Conservation (phyloP, 2,329 filamentous ascomycete species). For the Coniochaeta ligniaria region DNA sequence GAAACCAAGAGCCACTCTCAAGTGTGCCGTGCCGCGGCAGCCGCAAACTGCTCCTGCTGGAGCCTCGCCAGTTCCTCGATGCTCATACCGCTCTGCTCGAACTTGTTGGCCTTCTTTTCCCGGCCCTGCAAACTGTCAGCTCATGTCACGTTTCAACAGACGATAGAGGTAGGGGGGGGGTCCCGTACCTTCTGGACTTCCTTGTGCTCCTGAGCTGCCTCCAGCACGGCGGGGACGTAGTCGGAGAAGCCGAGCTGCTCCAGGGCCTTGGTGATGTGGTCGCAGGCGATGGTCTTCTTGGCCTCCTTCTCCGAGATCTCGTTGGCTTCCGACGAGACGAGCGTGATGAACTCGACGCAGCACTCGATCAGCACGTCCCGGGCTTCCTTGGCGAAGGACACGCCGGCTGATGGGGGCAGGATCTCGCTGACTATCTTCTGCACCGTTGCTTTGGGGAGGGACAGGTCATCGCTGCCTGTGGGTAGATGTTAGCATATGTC, state of each 20-base stretch:
- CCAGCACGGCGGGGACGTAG: conserved; percentile 81
- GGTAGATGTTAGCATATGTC: conserved; percentile 21
- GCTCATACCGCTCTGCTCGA: conserved; percentile 87
- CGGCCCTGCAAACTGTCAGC: conserved; percentile 53
- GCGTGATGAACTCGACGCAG: conserved; percentile 97
- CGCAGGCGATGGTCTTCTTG: conserved; percentile 98
- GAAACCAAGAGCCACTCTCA: neutral
- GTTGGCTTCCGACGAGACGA: conserved; percentile 97
- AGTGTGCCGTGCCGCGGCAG: conserved; percentile 56
- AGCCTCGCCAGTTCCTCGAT: conserved; percentile 83
- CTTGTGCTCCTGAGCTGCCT: conserved; percentile 86
- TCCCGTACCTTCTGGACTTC: conserved; percentile 74
- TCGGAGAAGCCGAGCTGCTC: conserved; percentile 88
- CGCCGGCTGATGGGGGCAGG: conserved; percentile 63
- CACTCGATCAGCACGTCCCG: conserved; percentile 95
- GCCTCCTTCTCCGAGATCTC: conserved; percentile 98
- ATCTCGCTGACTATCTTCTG: conserved; percentile 92
- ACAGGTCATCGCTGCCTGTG: conserved; percentile 56
- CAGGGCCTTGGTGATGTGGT: conserved; percentile 93
- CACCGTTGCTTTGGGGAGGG: conserved; percentile 61
- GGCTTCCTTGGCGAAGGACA: conserved; percentile 90
- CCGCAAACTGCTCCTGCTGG: conserved; percentile 87
- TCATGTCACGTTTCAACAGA: no score
- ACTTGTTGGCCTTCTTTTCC: conserved; percentile 96
- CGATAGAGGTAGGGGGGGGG: no score